Evolutionary conservation across 306 rosid genomes (phyloP), one percentile per base, ranked within the genome.

Genomic region (Rubus parviflorus): DNA sequence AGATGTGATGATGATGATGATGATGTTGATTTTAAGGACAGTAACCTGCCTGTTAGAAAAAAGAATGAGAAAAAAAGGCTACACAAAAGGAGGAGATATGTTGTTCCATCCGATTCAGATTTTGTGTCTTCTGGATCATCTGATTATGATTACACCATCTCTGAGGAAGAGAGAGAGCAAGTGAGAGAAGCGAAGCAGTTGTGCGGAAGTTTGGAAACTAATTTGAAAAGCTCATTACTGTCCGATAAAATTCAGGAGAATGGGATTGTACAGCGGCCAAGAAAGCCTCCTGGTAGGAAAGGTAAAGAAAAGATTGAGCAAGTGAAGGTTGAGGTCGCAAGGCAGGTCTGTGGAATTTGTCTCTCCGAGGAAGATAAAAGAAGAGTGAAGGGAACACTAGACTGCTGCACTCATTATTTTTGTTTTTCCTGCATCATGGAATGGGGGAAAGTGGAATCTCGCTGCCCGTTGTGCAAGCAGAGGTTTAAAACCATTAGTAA

Each of bases 131-230:
- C 95, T 64, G 88, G 88, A 56, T 80, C 86, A 80, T 88, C 93
- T 58, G 97, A 89, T 75, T 81, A 64, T 81, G 96, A 91, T 42
- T 96, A 82, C 82, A 91, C 96, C 58, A 83, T 96, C 71, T 96
- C 99, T n/a, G 99, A 96, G 86, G 99, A 96, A 84, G 99, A 96
- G 84, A 96, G 97, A 79, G 96, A 92, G 81, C 98, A 92, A 82
- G 87, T 96, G 69, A 86, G 94, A 86, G 99, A 96, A 92, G 97
- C 98, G 45, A 76, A 60, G 84, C 82, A 80, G 86, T 82, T 91
- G 80, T 88, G 88, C 79, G 85, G 80, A 78, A 68, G 16, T 62
- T 77, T 84, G 79, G 80, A 83, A 81, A 80, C 78, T 64, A 89
- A 84, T 83, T 71, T 75, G 81, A 84, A 89, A 83, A 88, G 85